phyloP scores from a whole-genome alignment of 2,329 filamentous ascomycete species.

The Eutypella sp. region DNA sequence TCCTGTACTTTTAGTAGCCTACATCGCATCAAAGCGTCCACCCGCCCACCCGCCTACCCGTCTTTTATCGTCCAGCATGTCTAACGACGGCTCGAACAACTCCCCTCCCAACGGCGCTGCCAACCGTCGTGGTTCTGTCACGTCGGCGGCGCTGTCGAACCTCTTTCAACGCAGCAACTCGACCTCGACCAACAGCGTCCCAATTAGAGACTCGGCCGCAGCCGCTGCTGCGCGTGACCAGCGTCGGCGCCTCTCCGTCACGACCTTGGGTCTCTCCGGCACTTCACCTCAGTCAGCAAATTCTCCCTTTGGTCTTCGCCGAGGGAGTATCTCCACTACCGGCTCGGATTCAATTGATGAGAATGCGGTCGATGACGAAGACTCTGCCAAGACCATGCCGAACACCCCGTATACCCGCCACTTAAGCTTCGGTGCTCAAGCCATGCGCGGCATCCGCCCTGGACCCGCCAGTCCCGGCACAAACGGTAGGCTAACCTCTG shows the following conservation, averaged over 20 bases:
- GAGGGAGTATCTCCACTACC: conserved; percentile 66
- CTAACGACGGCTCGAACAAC: conserved; percentile 22
- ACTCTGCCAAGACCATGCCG: conserved; percentile 55
- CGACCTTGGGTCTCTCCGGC: conserved; percentile 69
- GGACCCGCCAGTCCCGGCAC: conserved; percentile 54
- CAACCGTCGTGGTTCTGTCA: conserved; percentile 52
- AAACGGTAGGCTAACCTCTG: conserved; percentile 51
- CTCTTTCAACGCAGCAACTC: conserved; percentile 56
- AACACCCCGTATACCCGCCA: conserved; percentile 74
- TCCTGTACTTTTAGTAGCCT: background rate
- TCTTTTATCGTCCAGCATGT: conserved; percentile 20
- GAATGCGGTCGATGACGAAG: conserved; percentile 66
- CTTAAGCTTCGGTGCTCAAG: conserved; percentile 84
- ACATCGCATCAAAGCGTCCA: conserved; percentile 2
- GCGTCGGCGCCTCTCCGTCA: conserved; percentile 68
- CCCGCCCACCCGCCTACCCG: conserved; percentile 1
- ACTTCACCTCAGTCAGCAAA: conserved; percentile 54
- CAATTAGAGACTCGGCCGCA: conserved; percentile 17
- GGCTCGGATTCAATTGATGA: conserved; percentile 63
- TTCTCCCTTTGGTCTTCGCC: conserved; percentile 49
- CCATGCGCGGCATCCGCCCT: conserved; percentile 64
- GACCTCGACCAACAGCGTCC: conserved; percentile 34
- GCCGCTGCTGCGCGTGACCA: conserved; percentile 32
- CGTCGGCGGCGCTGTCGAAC: conserved; percentile 51
- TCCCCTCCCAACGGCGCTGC: conserved; percentile 16